These are phyloP conservation scores for Cercophora sp. DNA, from an alignment of 495 filamentous ascomycete species.

Conservation along the genomic window DNA sequence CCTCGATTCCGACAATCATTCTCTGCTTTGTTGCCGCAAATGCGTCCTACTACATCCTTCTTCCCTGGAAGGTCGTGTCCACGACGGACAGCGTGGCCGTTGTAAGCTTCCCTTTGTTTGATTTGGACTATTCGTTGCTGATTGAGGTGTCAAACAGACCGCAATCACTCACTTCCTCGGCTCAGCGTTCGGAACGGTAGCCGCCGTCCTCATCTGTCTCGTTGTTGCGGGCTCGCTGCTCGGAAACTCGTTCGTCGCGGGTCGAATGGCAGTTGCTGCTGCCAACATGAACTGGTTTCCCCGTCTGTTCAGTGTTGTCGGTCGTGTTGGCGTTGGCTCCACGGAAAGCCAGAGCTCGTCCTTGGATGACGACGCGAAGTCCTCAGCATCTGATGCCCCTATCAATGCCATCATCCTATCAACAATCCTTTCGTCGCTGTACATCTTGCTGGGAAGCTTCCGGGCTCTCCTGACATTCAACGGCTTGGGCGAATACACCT, in stretches of 20 bases:
- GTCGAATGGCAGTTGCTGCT: conserved; percentile 55
- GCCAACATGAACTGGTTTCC: conserved; percentile 52
- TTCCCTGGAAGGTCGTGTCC: conserved; percentile 51
- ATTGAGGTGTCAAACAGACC: conserved; percentile 33
- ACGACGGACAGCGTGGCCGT: conserved; percentile 54
- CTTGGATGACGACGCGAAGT: not conserved
- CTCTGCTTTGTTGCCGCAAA: conserved; percentile 52
- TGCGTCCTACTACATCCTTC: conserved; percentile 51
- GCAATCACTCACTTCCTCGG: conserved; percentile 51
- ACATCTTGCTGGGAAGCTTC: conserved; percentile 56
- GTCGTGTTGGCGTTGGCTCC: conserved; percentile 26
- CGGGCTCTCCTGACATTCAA: conserved; percentile 53
- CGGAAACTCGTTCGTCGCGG: conserved; percentile 54
- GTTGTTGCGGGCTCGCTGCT: conserved; percentile 51
- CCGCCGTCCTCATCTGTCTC: conserved; percentile 49
- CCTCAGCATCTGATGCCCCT: conserved; percentile 36
- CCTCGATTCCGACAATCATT: conserved; percentile 51
- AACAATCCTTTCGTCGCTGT: conserved; percentile 43
- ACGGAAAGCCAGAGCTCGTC: not conserved
- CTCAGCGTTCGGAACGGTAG: conserved; percentile 39
- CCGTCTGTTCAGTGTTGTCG: conserved; percentile 37
- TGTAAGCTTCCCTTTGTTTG: conserved; percentile 34
- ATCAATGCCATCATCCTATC: conserved; percentile 52
- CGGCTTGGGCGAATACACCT: conserved; percentile 53
- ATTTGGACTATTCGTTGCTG: not conserved